Evolutionary conservation across 306 rosid species (phyloP).

Genomic region (Ziziphus jujuba): DNA sequence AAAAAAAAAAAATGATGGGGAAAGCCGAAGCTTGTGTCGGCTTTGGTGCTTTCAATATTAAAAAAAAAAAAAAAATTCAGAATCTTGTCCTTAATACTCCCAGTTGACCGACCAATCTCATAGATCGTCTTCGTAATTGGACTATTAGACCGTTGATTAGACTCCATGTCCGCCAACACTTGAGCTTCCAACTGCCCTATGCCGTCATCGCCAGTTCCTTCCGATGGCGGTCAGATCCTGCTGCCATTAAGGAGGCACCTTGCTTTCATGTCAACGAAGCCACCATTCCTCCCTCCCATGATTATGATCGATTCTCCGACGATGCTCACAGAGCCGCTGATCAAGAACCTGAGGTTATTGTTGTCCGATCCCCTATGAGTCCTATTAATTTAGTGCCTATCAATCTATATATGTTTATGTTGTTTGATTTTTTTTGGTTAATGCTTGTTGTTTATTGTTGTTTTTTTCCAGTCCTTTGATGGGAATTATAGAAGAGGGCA

Average conservation of each 20-base stretch:
- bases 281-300: constrained; percentile 63
- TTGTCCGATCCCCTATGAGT: constrained; percentile 82
- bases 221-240: constrained; percentile 38
- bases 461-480: neutral
- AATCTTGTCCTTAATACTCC: no score
- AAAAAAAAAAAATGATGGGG: no score
- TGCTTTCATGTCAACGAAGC: constrained; percentile 67
- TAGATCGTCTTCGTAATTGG: constrained; percentile 16
- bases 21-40: no score
- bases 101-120: no score
- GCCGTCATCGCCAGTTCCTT: constrained; percentile 32
- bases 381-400: neutral
- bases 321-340: constrained; percentile 43
- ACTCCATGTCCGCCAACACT: constrained; percentile 64
- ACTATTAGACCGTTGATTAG: neutral
- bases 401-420: neutral
- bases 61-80: no score
- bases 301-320: constrained; percentile 64
- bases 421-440: constrained; percentile 20
- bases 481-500: no score
- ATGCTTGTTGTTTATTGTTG: constrained; percentile 2
- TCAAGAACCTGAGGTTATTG: constrained; percentile 62
- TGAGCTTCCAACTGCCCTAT: constrained; percentile 55
- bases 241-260: constrained; percentile 78
- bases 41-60: no score